Conservation (phyloP, 1,139 yeast genomes). For the Taphrina deformans region DNA sequence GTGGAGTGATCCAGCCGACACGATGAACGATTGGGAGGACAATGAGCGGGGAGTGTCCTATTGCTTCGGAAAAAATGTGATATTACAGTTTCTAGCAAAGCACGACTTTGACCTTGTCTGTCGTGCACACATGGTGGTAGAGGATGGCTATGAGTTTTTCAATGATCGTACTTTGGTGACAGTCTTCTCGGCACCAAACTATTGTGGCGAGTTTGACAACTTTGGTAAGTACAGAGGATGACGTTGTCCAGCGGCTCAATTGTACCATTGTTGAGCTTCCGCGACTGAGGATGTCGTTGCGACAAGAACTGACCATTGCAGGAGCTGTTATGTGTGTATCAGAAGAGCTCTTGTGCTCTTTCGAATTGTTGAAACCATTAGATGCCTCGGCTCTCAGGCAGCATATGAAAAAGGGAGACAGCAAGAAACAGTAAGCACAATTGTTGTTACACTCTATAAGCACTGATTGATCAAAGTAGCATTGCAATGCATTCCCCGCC, state of each 20-base stretch:
- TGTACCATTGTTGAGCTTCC: no score
- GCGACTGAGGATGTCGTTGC: no score
- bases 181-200: slow-evolving; percentile 93
- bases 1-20: slow-evolving; percentile 97
- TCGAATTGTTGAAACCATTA: slow-evolving; percentile 88
- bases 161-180: slow-evolving; percentile 91
- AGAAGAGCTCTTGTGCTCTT: slow-evolving; percentile 86
- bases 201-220: slow-evolving; percentile 97
- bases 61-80: slow-evolving; percentile 89
- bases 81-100: slow-evolving; percentile 80
- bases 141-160: slow-evolving; percentile 96
- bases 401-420: slow-evolving; percentile 77
- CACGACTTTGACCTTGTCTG: slow-evolving; percentile 94
- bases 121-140: slow-evolving; percentile 98
- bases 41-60: slow-evolving; percentile 97
- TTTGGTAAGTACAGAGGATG: slow-evolving; percentile 65
- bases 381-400: slow-evolving; percentile 91
- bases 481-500: slow-evolving; percentile 30
- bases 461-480: slow-evolving; percentile 6
- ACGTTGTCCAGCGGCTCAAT: no score
- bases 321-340: slow-evolving; percentile 95
- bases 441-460: background rate
- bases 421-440: slow-evolving; percentile 47
- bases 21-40: slow-evolving; percentile 95
- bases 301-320: background rate